Base-by-base conservation (phyloP, 441 rosid genomes). In the Jatropha multifida region DNA sequence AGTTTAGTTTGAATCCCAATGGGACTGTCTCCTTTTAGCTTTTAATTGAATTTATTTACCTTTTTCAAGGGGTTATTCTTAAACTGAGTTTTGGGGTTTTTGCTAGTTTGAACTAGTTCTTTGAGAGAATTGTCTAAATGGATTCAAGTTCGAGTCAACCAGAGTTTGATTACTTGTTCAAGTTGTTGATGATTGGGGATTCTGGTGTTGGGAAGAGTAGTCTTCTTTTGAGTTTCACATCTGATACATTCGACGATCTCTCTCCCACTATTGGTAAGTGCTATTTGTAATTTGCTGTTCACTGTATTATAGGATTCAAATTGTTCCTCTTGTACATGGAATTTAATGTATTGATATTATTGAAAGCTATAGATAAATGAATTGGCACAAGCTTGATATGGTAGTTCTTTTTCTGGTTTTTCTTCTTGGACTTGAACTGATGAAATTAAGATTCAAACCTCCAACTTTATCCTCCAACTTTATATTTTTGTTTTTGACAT, bases 81-180 rank as follows among this genome's bases (percentile, higher is more conserved):
- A 11, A 40, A 5, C 18, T 59, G 18, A 52, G 12, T 71, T 71
- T 71, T 27, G 32, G 32, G 32, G 32, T 32, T 32, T 32, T 32
- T 32, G 1, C 4, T 42, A 42, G 37, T 52, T 48, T 63, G 51
- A 63, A 26, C 14, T 20, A 5, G 49, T 15, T 20, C 69, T n/a
- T 65, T 38, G 51, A 41, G 40, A 65, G 41, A 52, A 26, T 69
- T 62, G 7, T 32, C 2, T 69, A 32, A 71, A 86, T 88, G 89
- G 91, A 83, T 72, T 80, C 87, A 20, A 85, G 91, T 42, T 80
- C 90, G 74, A 86, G 86, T 77, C 91, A 86, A 68, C 84, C 89
- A 52, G 94, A 91, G 69, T 92, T 88, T 76, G 92, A 89, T 74
- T 89, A 87, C 84, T 74, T 92, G 82, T 89, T 91, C 88, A 89